Evolutionary conservation across 805 yeast species (phyloP), one percentile per base, ranked within the genome.

Genomic region (Lachancea sp.): DNA sequence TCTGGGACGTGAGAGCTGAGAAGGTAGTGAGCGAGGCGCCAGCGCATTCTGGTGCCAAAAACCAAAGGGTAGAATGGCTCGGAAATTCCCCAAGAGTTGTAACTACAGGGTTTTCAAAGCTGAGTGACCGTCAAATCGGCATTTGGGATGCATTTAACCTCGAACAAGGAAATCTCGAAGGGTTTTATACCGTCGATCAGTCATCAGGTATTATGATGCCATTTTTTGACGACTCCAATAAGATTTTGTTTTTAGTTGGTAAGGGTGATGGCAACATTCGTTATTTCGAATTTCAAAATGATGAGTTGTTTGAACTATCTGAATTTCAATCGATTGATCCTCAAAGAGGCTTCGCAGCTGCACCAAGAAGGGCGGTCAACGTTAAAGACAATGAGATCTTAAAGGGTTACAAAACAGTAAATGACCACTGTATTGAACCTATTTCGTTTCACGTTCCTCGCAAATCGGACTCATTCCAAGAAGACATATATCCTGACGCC

Each of bases 251-350:
- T 57, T 68, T 92, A 46, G 97, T 95, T 23, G 99, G 98, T 52
- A 90, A 92, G 64, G 97, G 97, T 62, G 98, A 92, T 63, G 97
- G 97, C 54, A 92, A 90, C 61, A 86, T 92, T 55, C 84, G 96
- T 56, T 90, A 90, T 66, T 92, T 70, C 58, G 98, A 92, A 68
- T 87, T 75, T 61, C 87, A 80, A 46, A 77, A 84, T 54, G 97
- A 90, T 55, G 83, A 80, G 54, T 70, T 92, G 41, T 80, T 71
- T 63, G 86, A 83, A 51, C 67, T 92, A 45, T 84, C 95, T n/a
- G 96, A 90, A 60, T 92, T 75, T 62, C 80, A 80, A 45, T 87
- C 97, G 3, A 75, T 79, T 2, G 94, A 86, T 24, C 92, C 98
- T 2, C 98, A 92, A 70, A 83, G 98, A 63, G 99, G 99, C 1